These are phyloP conservation scores for Thuja plicata DNA, from an alignment of 83 land plant species.

Conservation along the genomic window DNA sequence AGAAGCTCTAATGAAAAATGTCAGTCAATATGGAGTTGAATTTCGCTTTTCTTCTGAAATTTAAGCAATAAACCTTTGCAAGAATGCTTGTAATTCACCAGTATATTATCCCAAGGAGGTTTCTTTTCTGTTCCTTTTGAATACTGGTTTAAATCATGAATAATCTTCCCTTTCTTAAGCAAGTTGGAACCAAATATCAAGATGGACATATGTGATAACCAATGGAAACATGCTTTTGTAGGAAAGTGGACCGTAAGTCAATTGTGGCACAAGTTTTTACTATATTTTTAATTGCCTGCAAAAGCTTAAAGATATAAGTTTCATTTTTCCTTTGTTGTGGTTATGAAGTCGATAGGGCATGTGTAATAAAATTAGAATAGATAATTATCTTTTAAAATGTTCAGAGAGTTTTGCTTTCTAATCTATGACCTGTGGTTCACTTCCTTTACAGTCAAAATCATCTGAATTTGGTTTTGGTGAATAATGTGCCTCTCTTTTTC, in stretches of 20 bases:
- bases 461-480: slow-evolving; percentile 91
- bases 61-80: neutral
- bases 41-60: neutral
- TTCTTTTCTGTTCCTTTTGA: neutral
- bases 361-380: neutral
- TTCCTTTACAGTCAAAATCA: slow-evolving; percentile 87
- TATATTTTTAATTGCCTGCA: neutral
- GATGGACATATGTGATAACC: neutral
- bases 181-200: neutral
- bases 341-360: neutral
- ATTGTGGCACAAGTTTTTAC: neutral
- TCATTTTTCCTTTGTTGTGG: neutral
- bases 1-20: neutral
- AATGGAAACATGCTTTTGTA: neutral
- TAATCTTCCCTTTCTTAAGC: neutral
- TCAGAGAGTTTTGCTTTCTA: neutral
- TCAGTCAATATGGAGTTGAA: neutral
- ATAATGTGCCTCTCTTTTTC: slow-evolving; percentile 96
- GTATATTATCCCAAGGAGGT: no score
- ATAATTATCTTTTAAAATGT: neutral
- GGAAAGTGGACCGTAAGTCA: neutral
- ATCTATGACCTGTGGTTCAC: neutral
- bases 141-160: slow-evolving; percentile 1
- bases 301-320: neutral
- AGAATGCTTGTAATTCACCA: neutral